Evolutionary conservation across 805 yeast species (phyloP).

Genomic region (Zygoascus tannicola): DNA sequence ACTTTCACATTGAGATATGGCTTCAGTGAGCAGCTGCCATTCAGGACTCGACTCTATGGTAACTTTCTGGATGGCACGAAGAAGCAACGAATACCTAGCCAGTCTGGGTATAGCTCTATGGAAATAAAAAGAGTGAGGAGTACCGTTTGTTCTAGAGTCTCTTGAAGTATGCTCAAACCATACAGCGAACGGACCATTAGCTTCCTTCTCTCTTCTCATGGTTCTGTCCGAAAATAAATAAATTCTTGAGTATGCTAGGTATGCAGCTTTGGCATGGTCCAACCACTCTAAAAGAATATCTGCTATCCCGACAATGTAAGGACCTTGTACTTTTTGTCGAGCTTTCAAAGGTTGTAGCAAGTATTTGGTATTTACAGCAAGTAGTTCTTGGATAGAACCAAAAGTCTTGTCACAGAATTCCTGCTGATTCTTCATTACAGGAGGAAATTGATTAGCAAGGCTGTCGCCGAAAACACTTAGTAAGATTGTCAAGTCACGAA

Average conservation of each 20-base stretch:
- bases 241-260: constrained; percentile 47
- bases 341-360: constrained; percentile 50
- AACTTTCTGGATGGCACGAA: constrained; percentile 46
- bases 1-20: constrained; percentile 44
- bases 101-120: constrained; percentile 48
- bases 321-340: constrained; percentile 54
- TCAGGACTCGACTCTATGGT: constrained; percentile 44
- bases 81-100: constrained; percentile 52
- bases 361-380: constrained; percentile 43
- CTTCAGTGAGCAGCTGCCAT: constrained; percentile 40
- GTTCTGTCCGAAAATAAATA: constrained; percentile 31
- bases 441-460: constrained; percentile 31
- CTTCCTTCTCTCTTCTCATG: constrained; percentile 35
- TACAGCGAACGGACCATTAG: constrained; percentile 37
- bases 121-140: constrained; percentile 38
- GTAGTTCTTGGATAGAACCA: constrained; percentile 45
- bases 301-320: constrained; percentile 54
- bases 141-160: constrained; percentile 35
- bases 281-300: constrained; percentile 60
- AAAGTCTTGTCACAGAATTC: constrained; percentile 53
- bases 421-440: constrained; percentile 40
- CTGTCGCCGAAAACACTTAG: constrained; percentile 46
- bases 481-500: constrained; percentile 58
- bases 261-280: constrained; percentile 42
- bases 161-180: constrained; percentile 51